Percentiles rank a stretch among this genome's conserved stretches.
Conservation (phyloP, 1,139 yeast genomes). For the Kurtzmaniella quercitrusa region DNA sequence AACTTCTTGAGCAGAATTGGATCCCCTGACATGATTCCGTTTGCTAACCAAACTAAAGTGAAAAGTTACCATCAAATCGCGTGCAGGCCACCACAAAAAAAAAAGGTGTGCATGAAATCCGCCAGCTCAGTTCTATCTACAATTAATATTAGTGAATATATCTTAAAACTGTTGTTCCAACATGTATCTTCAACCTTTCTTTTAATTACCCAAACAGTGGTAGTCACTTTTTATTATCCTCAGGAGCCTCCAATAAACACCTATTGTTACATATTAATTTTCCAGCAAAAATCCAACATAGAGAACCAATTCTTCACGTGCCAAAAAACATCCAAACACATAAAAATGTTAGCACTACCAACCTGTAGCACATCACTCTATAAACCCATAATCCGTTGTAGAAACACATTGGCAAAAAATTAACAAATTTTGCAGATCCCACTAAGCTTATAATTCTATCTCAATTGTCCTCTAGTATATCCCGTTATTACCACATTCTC, state of each 20-base stretch:
- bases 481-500: neutral
- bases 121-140: too few species aligned
- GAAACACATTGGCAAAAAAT: neutral
- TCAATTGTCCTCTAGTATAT: neutral
- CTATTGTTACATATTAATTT: neutral
- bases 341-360: neutral
- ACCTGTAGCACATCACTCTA: neutral
- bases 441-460: neutral
- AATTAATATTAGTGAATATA: neutral
- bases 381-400: neutral
- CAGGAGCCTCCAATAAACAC: constrained; percentile 1
- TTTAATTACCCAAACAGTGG: neutral
- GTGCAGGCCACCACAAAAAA: neutral
- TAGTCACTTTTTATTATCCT: neutral
- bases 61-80: neutral
- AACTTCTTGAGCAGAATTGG: constrained; percentile 13
- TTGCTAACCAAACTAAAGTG: neutral
- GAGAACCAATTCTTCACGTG: neutral
- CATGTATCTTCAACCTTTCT: neutral
- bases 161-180: neutral
- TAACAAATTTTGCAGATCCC: neutral
- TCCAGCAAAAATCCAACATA: neutral
- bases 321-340: neutral
- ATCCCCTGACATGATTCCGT: constrained; percentile 1
- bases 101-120: neutral